Evolutionary conservation across 495 filamentous ascomycete genomes (phyloP).

Genomic region (Penicillium angulare): DNA sequence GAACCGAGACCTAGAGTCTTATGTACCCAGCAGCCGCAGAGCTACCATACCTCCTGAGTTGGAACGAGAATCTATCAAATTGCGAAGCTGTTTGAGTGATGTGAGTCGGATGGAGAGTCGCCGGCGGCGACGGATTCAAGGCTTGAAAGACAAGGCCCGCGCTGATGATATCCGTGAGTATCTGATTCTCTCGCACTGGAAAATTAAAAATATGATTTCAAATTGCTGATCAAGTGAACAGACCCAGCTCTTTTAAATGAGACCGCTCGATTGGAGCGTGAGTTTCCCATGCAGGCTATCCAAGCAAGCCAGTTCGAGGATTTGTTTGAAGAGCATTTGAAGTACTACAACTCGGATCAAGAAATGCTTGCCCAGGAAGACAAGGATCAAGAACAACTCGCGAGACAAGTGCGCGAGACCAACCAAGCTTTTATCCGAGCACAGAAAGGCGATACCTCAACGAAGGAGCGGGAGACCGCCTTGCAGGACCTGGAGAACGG

Average conservation of each 20-base stretch:
- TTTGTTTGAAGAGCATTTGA: conserved; percentile 80
- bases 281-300: conserved; percentile 79
- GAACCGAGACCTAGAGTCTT: conserved; percentile 78
- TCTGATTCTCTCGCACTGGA: neutral
- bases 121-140: conserved; percentile 71
- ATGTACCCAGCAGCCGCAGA: conserved; percentile 80
- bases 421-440: conserved; percentile 74
- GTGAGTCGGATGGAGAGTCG: conserved; percentile 76
- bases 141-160: conserved; percentile 71
- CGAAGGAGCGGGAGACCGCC: conserved; percentile 77
- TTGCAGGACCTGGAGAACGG: conserved; percentile 89
- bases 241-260: conserved; percentile 74
- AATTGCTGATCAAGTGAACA: conserved; percentile 16
- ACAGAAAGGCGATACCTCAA: conserved; percentile 68
- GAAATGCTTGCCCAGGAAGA: conserved; percentile 68
- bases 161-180: conserved; percentile 82
- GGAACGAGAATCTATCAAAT: conserved; percentile 69
- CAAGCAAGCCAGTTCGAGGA: conserved; percentile 86
- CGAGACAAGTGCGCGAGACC: conserved; percentile 64
- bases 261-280: conserved; percentile 79
- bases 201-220: neutral
- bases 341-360: conserved; percentile 74
- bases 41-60: conserved; percentile 75
- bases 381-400: conserved; percentile 71
- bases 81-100: conserved; percentile 79